Base-by-base conservation (phyloP, 164 flowering plant species). In the Aristolochia contorta region DNA sequence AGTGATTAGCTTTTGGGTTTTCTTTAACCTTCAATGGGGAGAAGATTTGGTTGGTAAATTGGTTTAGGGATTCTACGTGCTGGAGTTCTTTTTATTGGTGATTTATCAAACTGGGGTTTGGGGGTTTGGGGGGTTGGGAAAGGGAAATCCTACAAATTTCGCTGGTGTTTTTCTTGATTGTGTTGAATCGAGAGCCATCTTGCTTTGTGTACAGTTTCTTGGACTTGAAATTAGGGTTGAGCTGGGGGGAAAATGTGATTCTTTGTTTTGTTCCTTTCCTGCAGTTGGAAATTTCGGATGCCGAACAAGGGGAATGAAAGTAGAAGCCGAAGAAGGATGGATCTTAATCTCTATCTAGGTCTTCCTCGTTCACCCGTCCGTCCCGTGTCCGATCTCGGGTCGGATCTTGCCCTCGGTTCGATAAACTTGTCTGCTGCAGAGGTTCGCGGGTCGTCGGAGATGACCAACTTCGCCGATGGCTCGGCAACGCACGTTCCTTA, bases 261-360 rank as follows among this genome's bases (percentile, higher is more conserved):
- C 43, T 37, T 4, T 37, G 43, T 37, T 37, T 37, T 37, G 43
- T 8, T 37, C 7, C 7, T 18, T 25, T 2, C 10, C 24, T 24
- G 16, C 16, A 55, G 58, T n/a, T 30, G 41, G 32, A 16, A 3
- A 48, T 51, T 15, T 18, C 56, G 27, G 23, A 64, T 69, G 68
- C 65, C 61, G 2, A 66, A 70, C 49, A 64, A 47, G n/a, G 63
- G 53, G 27, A 53, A 60, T 58, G 52, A 58, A n/a, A 46, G 62
- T 27, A 22, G 56, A 47, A 48, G 37, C 60, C 50, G 63, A 55
- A 67, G 68, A 67, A 37, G 43, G 43, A 72, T 72, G 75, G 75
- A 72, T 68, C 64, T 72, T 56, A 72, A 72, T 68, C 63, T 72
- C 16, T 72, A 68, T 50, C 63, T 72, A 5, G 75, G 75, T 25